phyloP scores from a whole-genome alignment of 345 rosid species.

The Syzygium aqueum region DNA sequence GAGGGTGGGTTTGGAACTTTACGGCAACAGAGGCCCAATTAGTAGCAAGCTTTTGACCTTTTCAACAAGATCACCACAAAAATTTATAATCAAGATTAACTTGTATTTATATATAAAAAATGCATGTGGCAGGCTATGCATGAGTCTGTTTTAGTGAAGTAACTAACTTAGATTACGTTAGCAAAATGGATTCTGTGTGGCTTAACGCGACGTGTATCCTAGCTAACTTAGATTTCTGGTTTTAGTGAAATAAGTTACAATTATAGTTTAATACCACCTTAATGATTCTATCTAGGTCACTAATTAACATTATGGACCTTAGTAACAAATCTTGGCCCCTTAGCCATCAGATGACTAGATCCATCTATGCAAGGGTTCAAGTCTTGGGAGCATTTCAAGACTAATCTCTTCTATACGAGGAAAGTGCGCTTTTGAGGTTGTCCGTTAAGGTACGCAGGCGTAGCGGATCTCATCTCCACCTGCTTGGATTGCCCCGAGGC shows the following conservation, averaged over 20 bases:
- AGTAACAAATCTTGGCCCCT: neutral
- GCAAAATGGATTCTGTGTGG: neutral
- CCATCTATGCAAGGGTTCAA: neutral
- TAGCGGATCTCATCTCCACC: no score
- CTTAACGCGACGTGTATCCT: neutral
- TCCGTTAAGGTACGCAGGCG: accelerated
- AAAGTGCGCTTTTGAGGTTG: neutral
- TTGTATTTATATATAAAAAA: no score
- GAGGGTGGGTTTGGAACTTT: no score
- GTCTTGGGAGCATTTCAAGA: neutral
- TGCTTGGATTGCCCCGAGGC: no score
- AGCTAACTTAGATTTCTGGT: neutral
- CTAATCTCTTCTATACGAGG: neutral
- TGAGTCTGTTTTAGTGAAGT: neutral
- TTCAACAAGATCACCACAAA: no score
- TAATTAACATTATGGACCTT: neutral
- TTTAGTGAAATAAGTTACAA: neutral
- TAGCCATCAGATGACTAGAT: neutral
- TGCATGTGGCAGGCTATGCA: neutral
- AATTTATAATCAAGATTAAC: no score
- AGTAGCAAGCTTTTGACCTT: no score
- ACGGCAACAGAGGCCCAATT: no score
- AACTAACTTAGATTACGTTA: neutral
- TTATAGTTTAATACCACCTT: neutral
- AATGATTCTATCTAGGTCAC: neutral